A percentile compares a stretch with the other conserved stretches of the same genome.
Conservation (phyloP, 495 filamentous ascomycete species). For the Schizothecium vesticola region DNA sequence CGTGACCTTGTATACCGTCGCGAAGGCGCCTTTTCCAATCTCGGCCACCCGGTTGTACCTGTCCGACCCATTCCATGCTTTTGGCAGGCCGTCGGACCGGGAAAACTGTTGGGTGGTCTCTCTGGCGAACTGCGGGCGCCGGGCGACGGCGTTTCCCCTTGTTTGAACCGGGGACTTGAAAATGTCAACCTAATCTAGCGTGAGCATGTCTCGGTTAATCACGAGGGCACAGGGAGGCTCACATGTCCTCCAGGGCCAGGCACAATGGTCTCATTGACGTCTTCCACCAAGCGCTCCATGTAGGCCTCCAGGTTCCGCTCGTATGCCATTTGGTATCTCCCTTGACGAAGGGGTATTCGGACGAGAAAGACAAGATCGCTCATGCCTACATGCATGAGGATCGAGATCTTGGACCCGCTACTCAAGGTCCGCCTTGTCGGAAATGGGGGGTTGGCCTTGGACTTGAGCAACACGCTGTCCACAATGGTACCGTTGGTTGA, state of each 20-base stretch:
- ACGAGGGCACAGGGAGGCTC: conserved; percentile 10
- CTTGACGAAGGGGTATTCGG: conserved; percentile 69
- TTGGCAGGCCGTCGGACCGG: conserved; percentile 25
- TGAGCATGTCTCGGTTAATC: neutral
- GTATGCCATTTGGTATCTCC: conserved; percentile 51
- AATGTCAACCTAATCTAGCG: conserved; percentile 25
- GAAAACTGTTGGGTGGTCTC: neutral
- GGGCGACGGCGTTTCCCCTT: conserved; percentile 3
- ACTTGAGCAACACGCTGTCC: conserved; percentile 56
- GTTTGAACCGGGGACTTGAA: conserved; percentile 19
- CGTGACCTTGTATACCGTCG: conserved; percentile 81
- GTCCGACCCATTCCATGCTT: conserved; percentile 71
- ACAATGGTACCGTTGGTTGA: conserved; percentile 93
- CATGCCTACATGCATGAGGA: conserved; percentile 49
- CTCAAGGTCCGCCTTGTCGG: conserved; percentile 56
- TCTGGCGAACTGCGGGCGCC: conserved; percentile 1
- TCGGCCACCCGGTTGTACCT: conserved; percentile 75
- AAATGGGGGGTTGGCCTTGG: conserved; percentile 34
- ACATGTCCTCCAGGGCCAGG: conserved; percentile 45
- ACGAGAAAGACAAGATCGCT: conserved; percentile 72
- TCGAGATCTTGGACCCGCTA: conserved; percentile 65
- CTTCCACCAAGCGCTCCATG: conserved; percentile 29
- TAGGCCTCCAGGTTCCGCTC: conserved; percentile 54
- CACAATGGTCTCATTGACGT: conserved; percentile 37
- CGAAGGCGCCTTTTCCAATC: conserved; percentile 91